Conservation (phyloP, 2,329 filamentous ascomycete genomes). For the Cytospora piceae region DNA sequence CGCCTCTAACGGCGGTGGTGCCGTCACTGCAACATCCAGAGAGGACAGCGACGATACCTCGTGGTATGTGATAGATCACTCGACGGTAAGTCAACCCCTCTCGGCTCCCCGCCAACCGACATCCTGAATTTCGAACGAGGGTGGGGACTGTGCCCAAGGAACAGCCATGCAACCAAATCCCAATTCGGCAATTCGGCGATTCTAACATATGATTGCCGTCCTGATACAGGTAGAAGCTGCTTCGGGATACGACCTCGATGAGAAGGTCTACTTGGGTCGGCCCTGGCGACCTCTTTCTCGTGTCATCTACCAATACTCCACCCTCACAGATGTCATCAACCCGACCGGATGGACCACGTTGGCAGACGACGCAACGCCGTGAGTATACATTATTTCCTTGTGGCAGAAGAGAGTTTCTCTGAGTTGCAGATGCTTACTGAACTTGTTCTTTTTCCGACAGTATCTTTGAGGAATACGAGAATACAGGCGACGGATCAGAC, state of each 20-base stretch:
- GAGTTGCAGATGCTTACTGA: background rate
- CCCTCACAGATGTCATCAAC: conserved; percentile 37
- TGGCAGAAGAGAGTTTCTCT: background rate
- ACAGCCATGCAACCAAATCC: conserved; percentile 26
- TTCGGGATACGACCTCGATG: conserved; percentile 26
- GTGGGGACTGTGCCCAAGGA: too few species aligned
- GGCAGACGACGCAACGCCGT: conserved; percentile 38
- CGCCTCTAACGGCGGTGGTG: conserved; percentile 38
- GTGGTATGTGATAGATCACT: conserved; percentile 41
- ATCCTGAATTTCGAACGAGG: background rate
- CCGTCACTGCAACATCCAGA: conserved; percentile 40
- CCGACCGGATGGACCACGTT: conserved; percentile 40
- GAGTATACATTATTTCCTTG: background rate
- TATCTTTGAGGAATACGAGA: conserved; percentile 39
- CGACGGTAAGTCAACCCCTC: conserved; percentile 27
- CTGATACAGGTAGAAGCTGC: conserved; percentile 19
- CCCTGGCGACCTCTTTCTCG: conserved; percentile 41
- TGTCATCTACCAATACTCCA: conserved; percentile 41
- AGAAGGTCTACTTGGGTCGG: conserved; percentile 39
- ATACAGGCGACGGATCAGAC: conserved; percentile 35
- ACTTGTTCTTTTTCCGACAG: background rate
- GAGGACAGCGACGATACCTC: conserved; percentile 33
- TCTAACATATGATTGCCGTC: conserved; percentile 18
- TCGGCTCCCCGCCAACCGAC: background rate
- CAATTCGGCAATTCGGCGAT: background rate